Conservation (phyloP, 2,329 filamentous ascomycete species). For the Colletotrichum sp. region DNA sequence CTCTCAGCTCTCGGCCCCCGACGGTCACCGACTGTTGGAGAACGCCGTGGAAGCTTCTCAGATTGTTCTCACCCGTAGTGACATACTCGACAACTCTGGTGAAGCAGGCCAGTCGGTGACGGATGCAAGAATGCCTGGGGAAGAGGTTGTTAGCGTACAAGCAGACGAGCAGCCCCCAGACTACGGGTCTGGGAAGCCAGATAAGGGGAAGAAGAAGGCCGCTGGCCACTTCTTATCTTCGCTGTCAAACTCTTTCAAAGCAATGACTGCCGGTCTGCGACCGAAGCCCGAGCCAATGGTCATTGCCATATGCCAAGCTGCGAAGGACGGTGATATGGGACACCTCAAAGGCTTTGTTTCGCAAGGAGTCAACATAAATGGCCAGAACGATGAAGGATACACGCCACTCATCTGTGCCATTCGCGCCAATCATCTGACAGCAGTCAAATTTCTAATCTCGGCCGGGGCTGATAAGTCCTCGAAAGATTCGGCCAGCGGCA, state of each 20-base stretch:
- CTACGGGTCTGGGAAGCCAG: neutral
- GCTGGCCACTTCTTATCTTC: slow-evolving; percentile 28
- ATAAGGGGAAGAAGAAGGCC: slow-evolving; percentile 18
- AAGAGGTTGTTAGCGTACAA: neutral
- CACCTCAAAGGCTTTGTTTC: slow-evolving; percentile 36
- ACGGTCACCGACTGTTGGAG: slow-evolving; percentile 5
- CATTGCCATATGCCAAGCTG: slow-evolving; percentile 39
- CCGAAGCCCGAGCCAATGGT: slow-evolving; percentile 42
- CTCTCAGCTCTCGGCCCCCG: neutral
- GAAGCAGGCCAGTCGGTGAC: neutral
- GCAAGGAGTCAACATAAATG: slow-evolving; percentile 40
- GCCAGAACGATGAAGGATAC: slow-evolving; percentile 38
- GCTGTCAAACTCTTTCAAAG: slow-evolving; percentile 38
- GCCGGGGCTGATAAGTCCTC: slow-evolving; percentile 31
- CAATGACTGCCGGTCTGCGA: slow-evolving; percentile 34
- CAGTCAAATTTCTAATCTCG: slow-evolving; percentile 35
- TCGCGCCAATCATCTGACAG: slow-evolving; percentile 32
- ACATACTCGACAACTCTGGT: neutral
- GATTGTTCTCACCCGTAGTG: neutral
- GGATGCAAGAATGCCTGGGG: neutral
- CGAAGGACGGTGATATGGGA: slow-evolving; percentile 33
- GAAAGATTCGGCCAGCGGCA: slow-evolving; percentile 20
- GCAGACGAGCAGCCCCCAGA: neutral
- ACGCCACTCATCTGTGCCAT: slow-evolving; percentile 39
- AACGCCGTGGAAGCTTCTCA: slow-evolving; percentile 15